Conservation (phyloP, 164 flowering plant genomes). For the Taxillus chinensis region DNA sequence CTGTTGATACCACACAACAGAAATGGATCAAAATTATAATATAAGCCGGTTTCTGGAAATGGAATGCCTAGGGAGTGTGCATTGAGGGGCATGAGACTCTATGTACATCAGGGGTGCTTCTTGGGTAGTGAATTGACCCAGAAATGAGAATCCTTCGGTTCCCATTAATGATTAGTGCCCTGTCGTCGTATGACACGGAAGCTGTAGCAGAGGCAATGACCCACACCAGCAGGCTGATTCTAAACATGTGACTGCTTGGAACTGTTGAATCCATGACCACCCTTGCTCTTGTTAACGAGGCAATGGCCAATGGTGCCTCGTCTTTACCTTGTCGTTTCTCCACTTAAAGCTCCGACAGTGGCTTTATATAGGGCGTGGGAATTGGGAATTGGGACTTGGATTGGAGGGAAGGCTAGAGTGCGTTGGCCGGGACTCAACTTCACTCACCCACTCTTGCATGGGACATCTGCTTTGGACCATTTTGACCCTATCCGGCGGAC, state of each 20-base stretch:
- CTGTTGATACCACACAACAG: slow-evolving; percentile 23
- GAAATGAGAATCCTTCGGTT: slow-evolving; percentile 65
- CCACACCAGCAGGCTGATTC: slow-evolving; percentile 8
- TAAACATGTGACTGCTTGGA: slow-evolving; percentile 10
- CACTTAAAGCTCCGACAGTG: too few species aligned
- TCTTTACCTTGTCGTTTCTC: too few species aligned
- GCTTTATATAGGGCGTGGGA: too few species aligned
- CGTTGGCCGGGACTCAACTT: too few species aligned
- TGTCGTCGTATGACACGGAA: slow-evolving; percentile 64
- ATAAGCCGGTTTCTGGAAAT: neutral
- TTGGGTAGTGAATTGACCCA: slow-evolving; percentile 89
- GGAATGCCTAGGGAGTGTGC: slow-evolving; percentile 4
- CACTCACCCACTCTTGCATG: too few species aligned
- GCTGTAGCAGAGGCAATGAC: slow-evolving; percentile 25
- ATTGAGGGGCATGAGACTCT: neutral
- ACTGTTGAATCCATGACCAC: slow-evolving; percentile 7
- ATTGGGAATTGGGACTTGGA: too few species aligned
- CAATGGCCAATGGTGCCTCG: too few species aligned
- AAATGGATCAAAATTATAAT: neutral
- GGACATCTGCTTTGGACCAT: too few species aligned
- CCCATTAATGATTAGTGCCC: slow-evolving; percentile 59
- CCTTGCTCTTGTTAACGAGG: too few species aligned
- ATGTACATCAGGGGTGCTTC: slow-evolving; percentile 88
- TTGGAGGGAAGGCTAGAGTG: too few species aligned
- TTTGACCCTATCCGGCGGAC: too few species aligned